These are phyloP conservation scores for Perkinsus chesapeaki DNA, from an alignment of 169 alveolate genomes.

Conservation along the genomic window DNA sequence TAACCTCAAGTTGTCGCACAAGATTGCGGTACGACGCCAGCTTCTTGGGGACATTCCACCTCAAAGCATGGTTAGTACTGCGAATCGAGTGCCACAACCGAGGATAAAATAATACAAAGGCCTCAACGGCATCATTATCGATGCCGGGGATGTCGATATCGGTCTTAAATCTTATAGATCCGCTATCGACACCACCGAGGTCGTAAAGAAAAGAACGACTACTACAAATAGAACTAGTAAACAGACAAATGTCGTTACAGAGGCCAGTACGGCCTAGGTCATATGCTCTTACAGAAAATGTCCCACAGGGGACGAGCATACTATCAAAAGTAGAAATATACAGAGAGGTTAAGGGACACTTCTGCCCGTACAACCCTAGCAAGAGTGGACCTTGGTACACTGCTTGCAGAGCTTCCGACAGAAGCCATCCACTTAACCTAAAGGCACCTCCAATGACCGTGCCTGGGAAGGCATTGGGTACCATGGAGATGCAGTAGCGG, in stretches of 20 bases:
- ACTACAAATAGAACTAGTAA: not conserved
- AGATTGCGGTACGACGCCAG: not conserved
- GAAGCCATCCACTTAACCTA: no score
- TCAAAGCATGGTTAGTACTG: not conserved
- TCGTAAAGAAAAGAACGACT: not conserved
- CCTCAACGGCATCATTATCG: not conserved
- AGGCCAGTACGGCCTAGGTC: not conserved
- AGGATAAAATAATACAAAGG: not conserved
- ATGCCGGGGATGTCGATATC: not conserved
- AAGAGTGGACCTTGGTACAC: not conserved
- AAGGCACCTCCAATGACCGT: no score
- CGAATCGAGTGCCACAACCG: not conserved
- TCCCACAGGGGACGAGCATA: not conserved
- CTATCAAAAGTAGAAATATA: not conserved
- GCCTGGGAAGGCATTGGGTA: no score
- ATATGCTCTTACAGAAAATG: not conserved
- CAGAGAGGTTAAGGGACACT: not conserved
- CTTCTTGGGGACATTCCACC: not conserved
- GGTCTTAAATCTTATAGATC: not conserved
- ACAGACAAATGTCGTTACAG: not conserved
- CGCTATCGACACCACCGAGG: not conserved
- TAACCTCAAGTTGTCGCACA: not conserved
- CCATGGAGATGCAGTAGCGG: no score
- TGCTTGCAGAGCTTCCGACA: no score
- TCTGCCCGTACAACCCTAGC: not conserved